Evolutionary conservation across 768 basidiomycete species (phyloP), one percentile per base, ranked within the genome.

Genomic region (Podaxis sp.): DNA sequence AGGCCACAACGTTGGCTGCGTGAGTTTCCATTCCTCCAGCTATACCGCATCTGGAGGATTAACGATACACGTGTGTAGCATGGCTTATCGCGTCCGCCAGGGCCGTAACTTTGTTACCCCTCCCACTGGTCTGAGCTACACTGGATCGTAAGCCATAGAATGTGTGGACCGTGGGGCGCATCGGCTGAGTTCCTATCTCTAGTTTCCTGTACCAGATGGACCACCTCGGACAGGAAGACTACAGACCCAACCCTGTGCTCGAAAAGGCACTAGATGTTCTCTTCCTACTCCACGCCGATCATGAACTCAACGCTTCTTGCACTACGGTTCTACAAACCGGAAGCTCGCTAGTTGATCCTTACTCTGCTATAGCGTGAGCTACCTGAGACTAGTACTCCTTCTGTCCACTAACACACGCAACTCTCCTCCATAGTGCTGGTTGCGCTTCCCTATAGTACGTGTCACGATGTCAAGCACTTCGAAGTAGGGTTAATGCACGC

Each of bases 201-300:
- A 92, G 89, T 6, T 96, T 96, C 80, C 73, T 96, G 55, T 96
- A 94, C 76, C 91, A 95, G 76, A 89, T 96, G 82, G 94, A 96
- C 67, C 87, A 94, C 69, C 78, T 93, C 12, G 83, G 87, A 64
- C 82, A 89, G 72, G 78, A 86, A 68, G 77, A 87, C 66, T 95
- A 93, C 75, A 79, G 72, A 17, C 95, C 95, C 0, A 90, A 92
- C 67, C 93, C 95, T 0, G 83, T 95, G 19, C 83, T 96, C 7
- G 91, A 87, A 70, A 93, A 90, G 68, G 95, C 95, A 3, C 80
- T 96, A 59, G 95, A 96, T 70, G 85, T 90, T 17, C 78, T 96
- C 24, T 96, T 96, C 80, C 80, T 96, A 60, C 79, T 95, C 26
- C 93, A 94, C 69, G 93, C 93, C 0, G 93, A 95, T 72, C 95